phyloP scores from a whole-genome alignment of 1,139 yeast species.

The Blastobotrys raffinosifermentans region DNA sequence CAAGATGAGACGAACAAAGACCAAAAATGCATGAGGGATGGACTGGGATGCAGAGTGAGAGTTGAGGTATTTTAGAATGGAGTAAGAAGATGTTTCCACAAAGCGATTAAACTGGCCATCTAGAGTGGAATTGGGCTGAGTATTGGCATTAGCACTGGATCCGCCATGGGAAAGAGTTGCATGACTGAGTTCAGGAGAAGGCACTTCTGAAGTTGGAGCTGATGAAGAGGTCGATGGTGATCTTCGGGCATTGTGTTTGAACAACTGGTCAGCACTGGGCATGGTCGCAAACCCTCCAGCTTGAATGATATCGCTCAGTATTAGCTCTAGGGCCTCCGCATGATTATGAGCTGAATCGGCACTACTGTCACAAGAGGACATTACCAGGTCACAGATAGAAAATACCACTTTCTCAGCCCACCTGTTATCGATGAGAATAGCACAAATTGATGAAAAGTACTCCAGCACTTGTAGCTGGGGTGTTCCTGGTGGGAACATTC shows the following conservation, averaged over 20 bases:
- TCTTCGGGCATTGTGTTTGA: neutral
- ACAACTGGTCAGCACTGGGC: slow-evolving; percentile 2
- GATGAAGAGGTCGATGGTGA: slow-evolving; percentile 12
- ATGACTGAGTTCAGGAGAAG: slow-evolving; percentile 22
- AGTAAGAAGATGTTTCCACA: slow-evolving; percentile 14
- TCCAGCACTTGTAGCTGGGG: slow-evolving; percentile 25
- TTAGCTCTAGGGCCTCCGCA: slow-evolving; percentile 20
- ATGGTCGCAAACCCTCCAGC: slow-evolving; percentile 23
- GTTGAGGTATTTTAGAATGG: slow-evolving; percentile 20
- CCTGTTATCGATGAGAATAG: slow-evolving; percentile 20
- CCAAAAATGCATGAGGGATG: slow-evolving; percentile 21
- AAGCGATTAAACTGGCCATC: too few relatives aligned
- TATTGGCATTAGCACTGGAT: neutral
- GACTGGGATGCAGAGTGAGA: slow-evolving; percentile 18
- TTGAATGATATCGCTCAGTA: slow-evolving; percentile 23
- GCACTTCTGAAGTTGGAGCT: slow-evolving; percentile 20
- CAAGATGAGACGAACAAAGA: slow-evolving; percentile 20
- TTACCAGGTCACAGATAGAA: slow-evolving; percentile 21
- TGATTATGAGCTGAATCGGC: slow-evolving; percentile 19
- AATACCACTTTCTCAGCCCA: slow-evolving; percentile 21
- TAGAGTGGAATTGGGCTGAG: slow-evolving; percentile 2
- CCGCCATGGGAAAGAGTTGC: slow-evolving; percentile 15
- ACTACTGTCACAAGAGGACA: too few relatives aligned
- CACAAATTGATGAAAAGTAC: slow-evolving; percentile 28
- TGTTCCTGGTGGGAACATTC: slow-evolving; percentile 26